Evolutionary conservation across 306 rosid genomes (phyloP).

Genomic region (Fagus crenata): DNA sequence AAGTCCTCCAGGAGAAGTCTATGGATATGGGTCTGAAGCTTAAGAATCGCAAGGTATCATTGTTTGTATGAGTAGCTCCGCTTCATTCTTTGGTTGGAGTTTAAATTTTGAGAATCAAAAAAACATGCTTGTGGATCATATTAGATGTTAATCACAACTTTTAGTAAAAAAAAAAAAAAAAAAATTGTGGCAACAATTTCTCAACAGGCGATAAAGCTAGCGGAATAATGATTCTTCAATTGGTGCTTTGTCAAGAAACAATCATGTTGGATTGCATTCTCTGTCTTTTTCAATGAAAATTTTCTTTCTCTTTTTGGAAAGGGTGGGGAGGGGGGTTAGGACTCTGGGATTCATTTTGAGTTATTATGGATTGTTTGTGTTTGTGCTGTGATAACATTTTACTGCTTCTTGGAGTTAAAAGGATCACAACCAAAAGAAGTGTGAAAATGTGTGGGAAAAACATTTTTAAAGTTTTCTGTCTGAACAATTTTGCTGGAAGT

Average conservation of each 20-base stretch:
- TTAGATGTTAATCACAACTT: slow-evolving; percentile 8
- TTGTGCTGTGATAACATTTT: not conserved
- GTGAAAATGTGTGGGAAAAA: too few species aligned
- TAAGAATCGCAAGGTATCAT: slow-evolving; percentile 95
- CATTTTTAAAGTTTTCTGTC: too few species aligned
- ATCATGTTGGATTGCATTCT: not conserved
- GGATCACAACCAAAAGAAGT: not conserved
- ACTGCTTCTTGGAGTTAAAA: not conserved
- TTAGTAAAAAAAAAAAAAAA: not conserved
- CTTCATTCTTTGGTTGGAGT: not conserved
- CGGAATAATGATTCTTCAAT: not conserved
- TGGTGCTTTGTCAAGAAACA: not conserved
- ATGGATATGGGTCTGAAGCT: slow-evolving; percentile 96
- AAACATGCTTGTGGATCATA: not conserved
- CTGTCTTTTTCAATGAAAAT: slow-evolving; percentile 4
- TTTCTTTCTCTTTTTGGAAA: not conserved
- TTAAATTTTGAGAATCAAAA: not conserved
- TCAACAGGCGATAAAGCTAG: not conserved
- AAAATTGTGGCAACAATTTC: slow-evolving; percentile 5
- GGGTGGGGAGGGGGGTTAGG: not conserved
- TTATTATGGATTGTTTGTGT: not conserved
- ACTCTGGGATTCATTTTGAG: not conserved
- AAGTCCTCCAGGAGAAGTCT: slow-evolving; percentile 95
- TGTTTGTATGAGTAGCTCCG: slow-evolving; percentile 8
- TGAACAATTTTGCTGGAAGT: too few species aligned